Evolutionary conservation across 768 basidiomycete species (phyloP), one percentile per base, ranked within the genome.

Genomic region (Dendrothele bispora): DNA sequence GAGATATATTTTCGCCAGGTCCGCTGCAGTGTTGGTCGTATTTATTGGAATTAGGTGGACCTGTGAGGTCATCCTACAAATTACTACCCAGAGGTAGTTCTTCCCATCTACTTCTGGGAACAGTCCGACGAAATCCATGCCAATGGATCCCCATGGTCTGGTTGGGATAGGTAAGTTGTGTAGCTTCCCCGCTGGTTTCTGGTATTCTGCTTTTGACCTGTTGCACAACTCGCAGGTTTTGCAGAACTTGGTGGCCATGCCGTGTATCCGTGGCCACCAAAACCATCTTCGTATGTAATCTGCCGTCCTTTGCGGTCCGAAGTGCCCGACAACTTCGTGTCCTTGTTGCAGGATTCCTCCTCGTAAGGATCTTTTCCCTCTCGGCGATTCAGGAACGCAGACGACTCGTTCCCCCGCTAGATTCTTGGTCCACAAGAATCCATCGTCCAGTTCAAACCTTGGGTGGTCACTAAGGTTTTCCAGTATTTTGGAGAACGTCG

Each of bases 11-110:
- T 29, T 37, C 0, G 59, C 36, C 0, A 60, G 18, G 5, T 54
- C 52, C 0, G 51, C 15, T 10, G 56, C 53, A 0, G 36, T 42
- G 3, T 30, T 49, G 0, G 28, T 37, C 2, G 53, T 55, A 4
- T 40, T 20, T 2, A 50, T 46, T 0, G 62, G 57, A 2, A 58
- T 49, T 5, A 62, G 27, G 26, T 63, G 62, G 1, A 54, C 51
- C 17, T 50, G 43, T 2, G 46, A 49, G 1, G 53, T 60, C 10
- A 61, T 35, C 11, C 55, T 5, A 32, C 52, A 54, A 7, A n/a
- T n/a, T n/a, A n/a, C n/a, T n/a, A n/a, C n/a, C n/a, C n/a, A n/a
- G n/a, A n/a, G n/a, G n/a, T n/a, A n/a, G n/a, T n/a, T n/a, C n/a
- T n/a, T n/a, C n/a, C n/a, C n/a, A n/a, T n/a, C n/a, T n/a, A n/a